Base-by-base conservation (phyloP, 257 asterid species). In the Plantago major region DNA sequence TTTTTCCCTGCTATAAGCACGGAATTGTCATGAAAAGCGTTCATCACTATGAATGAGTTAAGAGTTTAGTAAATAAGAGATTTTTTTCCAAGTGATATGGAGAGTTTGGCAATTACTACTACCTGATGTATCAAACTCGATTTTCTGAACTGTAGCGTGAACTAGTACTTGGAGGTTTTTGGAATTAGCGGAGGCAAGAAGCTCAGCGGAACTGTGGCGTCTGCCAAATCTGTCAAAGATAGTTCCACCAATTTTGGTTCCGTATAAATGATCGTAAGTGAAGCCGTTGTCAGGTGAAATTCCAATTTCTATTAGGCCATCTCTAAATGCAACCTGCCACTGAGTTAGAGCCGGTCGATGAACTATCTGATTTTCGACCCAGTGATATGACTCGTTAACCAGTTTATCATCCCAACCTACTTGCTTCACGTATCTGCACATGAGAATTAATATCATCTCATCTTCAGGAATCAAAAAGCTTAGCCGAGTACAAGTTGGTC, bases 211-310 rank as follows among this genome's bases (percentile, higher is more conserved):
- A 26, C 96, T 73, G 78, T 85, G 94, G 48, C 99, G 97, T n/a
- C 90, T 95, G 6, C 94, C 97, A 4, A 68, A 77, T 62, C 79
- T 65, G 73, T 87, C 99, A 67, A 89, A 93, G 72, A 80, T 86
- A 70, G 97, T 93, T 13, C 99, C 97, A 30, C 99, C 99, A 62
- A 93, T 86, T 74, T 93, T 93, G 61, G 97, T 93, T 59, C 99
- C 99, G 9, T 89, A 80, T 1, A 84, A 0, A 67, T 93, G 99
- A 72, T 93, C 95, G 42, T 89, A 93, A 16, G 99, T 89, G 82
- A 84, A 93, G 26, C 99, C 99, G 73, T 89, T 89, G 82, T 78
- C 81, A 65, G 99, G 97, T 10, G 97, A 87, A n/a, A 93, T 61
- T 3, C 97, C 99, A 58, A 71, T 73, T 51, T 89, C 99, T 9